Evolutionary conservation across 345 rosid genomes (phyloP).

Genomic region (Populus pruinosa): DNA sequence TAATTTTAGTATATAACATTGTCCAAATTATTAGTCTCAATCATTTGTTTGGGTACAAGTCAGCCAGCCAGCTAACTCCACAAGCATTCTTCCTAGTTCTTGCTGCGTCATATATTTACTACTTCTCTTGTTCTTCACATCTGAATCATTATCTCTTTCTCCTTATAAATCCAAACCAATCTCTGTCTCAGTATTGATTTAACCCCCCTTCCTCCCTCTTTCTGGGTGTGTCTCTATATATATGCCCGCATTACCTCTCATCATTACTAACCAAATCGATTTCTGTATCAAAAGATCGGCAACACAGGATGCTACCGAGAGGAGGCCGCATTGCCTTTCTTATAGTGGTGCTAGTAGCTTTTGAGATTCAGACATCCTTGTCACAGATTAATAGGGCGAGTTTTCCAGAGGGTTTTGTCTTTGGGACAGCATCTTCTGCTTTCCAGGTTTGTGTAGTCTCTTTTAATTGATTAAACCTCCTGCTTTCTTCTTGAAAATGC

Average conservation of each 20-base stretch:
- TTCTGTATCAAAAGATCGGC: not conserved
- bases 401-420: conserved; percentile 57
- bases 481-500: not conserved
- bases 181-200: not conserved
- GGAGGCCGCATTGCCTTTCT: not conserved
- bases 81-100: not conserved
- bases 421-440: conserved; percentile 76
- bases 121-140: not conserved
- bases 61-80: not conserved
- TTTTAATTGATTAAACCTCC: not conserved
- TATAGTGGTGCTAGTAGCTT: not conserved
- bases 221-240: not conserved
- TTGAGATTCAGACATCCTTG: conserved; percentile 9
- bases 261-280: not conserved
- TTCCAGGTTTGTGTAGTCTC: conserved; percentile 44
- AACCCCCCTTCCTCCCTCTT: not conserved
- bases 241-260: not conserved
- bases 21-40: not conserved
- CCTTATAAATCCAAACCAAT: not conserved
- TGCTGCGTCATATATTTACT: not conserved
- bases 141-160: not conserved
- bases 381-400: conserved; percentile 35
- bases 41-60: not conserved
- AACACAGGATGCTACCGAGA: not conserved
- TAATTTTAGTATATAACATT: not conserved